A percentile compares a stretch with the other conserved stretches of the same genome.
These are phyloP conservation scores for Penicillium sp. DNA, from an alignment of 2,329 filamentous ascomycete genomes.

Conservation along the genomic window DNA sequence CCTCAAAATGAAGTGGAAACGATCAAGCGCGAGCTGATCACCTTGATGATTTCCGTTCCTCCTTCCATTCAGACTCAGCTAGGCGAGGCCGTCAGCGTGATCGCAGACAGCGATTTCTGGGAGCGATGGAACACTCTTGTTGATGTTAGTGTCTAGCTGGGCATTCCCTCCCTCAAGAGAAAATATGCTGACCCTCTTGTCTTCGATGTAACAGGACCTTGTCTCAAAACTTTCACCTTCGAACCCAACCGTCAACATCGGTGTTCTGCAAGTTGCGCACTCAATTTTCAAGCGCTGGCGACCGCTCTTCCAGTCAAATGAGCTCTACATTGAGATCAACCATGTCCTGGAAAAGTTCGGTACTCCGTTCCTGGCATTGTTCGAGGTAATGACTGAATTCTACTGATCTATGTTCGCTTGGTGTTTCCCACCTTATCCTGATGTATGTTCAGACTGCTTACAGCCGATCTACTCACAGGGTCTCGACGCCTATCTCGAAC, in stretches of 20 bases:
- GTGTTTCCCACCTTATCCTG: not conserved
- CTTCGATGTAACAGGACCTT: constrained; percentile 57
- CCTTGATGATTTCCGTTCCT: constrained; percentile 90
- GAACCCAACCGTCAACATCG: constrained; percentile 80
- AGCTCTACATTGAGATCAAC: constrained; percentile 90
- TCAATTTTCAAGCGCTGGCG: constrained; percentile 97
- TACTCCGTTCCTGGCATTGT: constrained; percentile 71
- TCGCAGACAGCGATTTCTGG: constrained; percentile 98
- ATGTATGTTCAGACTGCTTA: constrained; percentile 9
- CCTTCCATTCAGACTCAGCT: constrained; percentile 84
- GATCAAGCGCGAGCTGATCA: constrained; percentile 93
- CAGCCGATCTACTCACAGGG: constrained; percentile 27
- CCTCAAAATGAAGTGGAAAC: constrained; percentile 72
- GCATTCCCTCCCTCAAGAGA: not conserved
- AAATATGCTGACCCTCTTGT: constrained; percentile 5
- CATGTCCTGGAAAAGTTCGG: constrained; percentile 87
- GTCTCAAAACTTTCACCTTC: constrained; percentile 77
- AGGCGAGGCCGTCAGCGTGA: constrained; percentile 92
- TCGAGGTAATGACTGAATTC: constrained; percentile 52
- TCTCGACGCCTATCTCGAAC: constrained; percentile 55
- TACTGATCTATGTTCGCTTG: not conserved
- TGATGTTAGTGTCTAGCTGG: constrained; percentile 49
- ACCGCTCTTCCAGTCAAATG: constrained; percentile 87
- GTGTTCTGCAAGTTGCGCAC: constrained; percentile 93
- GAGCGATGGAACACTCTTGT: constrained; percentile 93